Evolutionary conservation across 768 basidiomycete genomes (phyloP).

Genomic region (Naematelia aurantialba): DNA sequence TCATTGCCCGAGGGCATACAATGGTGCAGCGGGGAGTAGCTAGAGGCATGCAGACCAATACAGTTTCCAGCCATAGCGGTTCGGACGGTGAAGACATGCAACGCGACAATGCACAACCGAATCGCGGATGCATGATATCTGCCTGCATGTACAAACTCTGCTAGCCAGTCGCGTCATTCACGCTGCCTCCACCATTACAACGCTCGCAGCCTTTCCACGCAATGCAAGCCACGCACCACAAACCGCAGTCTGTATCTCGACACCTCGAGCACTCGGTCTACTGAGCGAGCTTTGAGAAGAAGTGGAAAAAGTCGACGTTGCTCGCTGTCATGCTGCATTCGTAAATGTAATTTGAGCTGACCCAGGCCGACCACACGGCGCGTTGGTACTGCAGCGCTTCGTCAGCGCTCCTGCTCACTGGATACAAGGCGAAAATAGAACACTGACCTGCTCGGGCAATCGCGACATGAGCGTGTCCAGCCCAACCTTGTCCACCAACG

Average conservation of each 20-base stretch:
- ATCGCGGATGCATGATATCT: neutral
- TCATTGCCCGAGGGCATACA: too few relatives aligned
- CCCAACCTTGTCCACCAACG: constrained; percentile 78
- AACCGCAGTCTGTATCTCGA: too few relatives aligned
- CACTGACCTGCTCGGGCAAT: constrained; percentile 54
- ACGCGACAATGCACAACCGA: too few relatives aligned
- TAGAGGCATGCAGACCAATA: neutral
- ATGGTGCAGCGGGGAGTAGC: neutral
- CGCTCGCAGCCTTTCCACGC: neutral
- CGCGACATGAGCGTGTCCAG: constrained; percentile 72
- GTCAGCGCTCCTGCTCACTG: too few relatives aligned
- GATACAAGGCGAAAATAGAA: too few relatives aligned
- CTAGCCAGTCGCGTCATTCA: too few relatives aligned
- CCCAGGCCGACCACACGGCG: constrained; percentile 42
- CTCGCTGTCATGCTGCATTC: constrained; percentile 74
- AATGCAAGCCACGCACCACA: too few relatives aligned
- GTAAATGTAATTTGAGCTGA: constrained; percentile 61
- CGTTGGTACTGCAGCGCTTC: constrained; percentile 46
- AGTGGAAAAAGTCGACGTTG: constrained; percentile 95
- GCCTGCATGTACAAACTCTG: neutral
- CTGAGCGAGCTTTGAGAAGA: constrained; percentile 54
- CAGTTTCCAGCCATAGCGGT: neutral
- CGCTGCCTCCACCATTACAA: too few relatives aligned
- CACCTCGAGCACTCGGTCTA: too few relatives aligned
- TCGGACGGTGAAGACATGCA: too few relatives aligned